These are phyloP conservation scores for Catharanthus roseus DNA, from an alignment of 257 asterid genomes.

Conservation along the genomic window DNA sequence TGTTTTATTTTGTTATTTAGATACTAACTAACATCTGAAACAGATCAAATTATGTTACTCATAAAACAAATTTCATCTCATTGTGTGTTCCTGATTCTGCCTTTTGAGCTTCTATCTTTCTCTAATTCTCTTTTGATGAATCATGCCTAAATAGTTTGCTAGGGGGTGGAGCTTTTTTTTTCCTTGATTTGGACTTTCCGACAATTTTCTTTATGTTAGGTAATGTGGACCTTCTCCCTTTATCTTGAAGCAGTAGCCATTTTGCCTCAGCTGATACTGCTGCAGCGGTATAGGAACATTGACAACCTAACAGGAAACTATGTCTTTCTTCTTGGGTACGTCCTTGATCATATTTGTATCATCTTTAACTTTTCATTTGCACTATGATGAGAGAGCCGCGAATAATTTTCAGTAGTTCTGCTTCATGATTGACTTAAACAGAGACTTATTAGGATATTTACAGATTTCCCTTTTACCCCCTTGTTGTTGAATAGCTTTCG, in stretches of 20 bases:
- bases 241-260: conserved; percentile 53
- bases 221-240: conserved; percentile 42
- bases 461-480: too few relatives aligned
- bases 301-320: conserved; percentile 47
- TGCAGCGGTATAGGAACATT: conserved; percentile 42
- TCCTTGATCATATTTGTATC: neutral
- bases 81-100: neutral
- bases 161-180: neutral
- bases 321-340: conserved; percentile 48
- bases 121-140: neutral
- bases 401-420: neutral
- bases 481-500: neutral
- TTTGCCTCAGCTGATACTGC: conserved; percentile 35
- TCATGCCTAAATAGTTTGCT: neutral
- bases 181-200: neutral
- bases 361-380: neutral
- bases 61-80: neutral
- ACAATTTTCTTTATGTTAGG: conserved; percentile 13
- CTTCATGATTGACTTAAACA: neutral
- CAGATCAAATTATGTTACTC: neutral
- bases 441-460: neutral
- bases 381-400: neutral
- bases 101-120: neutral
- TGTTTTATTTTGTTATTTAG: neutral
- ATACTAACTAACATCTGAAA: neutral